Conservation (phyloP, 345 rosid genomes). For the Balakata baccata region DNA sequence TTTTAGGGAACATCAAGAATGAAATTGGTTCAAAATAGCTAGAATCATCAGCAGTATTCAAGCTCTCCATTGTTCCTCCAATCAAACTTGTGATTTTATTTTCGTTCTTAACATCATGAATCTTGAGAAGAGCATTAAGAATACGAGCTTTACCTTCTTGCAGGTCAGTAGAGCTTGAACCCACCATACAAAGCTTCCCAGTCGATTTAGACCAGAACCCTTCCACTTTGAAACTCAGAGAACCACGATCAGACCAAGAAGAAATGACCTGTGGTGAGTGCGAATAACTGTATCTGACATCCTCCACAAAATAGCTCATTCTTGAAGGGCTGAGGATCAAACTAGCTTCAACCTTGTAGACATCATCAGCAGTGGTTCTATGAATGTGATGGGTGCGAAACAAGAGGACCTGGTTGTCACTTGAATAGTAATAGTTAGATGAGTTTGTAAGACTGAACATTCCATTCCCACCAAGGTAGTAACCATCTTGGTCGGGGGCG, state of each 20-base stretch:
- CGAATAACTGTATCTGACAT: background rate
- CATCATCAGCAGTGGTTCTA: slow-evolving; percentile 7
- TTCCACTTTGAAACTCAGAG: slow-evolving; percentile 23
- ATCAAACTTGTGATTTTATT: slow-evolving; percentile 25
- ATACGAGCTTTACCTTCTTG: slow-evolving; percentile 15
- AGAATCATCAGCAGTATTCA: slow-evolving; percentile 11
- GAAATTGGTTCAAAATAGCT: slow-evolving; percentile 26
- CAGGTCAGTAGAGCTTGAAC: slow-evolving; percentile 15
- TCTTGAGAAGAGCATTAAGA: slow-evolving; percentile 25
- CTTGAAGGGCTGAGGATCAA: slow-evolving; percentile 11
- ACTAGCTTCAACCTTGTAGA: slow-evolving; percentile 29
- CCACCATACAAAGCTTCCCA: slow-evolving; percentile 42
- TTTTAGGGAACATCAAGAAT: slow-evolving; percentile 27
- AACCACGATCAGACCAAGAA: background rate
- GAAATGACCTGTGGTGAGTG: background rate
- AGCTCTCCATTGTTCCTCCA: slow-evolving; percentile 25
- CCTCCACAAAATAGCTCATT: too few relatives aligned
- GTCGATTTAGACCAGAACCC: slow-evolving; percentile 35
- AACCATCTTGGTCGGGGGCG: slow-evolving; percentile 23
- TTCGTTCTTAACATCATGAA: slow-evolving; percentile 16
- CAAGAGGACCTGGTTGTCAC: background rate
- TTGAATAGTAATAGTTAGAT: background rate
- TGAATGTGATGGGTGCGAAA: slow-evolving; percentile 21
- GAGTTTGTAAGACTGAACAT: background rate
- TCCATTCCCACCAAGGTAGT: slow-evolving; percentile 29